Conservation (phyloP, 805 yeast genomes). For the Saturnispora diversa region DNA sequence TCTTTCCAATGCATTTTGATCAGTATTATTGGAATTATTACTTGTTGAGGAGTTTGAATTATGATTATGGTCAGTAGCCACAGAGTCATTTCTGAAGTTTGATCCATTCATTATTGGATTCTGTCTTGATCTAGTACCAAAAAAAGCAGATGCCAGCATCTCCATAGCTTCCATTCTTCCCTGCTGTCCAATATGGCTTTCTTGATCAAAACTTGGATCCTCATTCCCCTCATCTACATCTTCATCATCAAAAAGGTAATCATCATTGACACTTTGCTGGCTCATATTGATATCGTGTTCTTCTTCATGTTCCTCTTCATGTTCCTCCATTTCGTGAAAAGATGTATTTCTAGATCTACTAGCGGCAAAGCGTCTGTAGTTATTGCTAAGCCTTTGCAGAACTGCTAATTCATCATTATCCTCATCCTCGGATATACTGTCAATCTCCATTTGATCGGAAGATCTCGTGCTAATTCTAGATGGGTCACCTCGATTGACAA, state of each 20-base stretch:
- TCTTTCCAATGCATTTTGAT: slow-evolving; percentile 14
- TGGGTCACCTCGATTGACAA: too few relatives aligned
- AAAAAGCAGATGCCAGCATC: slow-evolving; percentile 13
- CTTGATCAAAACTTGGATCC: too few relatives aligned
- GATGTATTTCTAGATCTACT: slow-evolving; percentile 12
- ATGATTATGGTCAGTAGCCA: not conserved
- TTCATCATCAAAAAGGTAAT: slow-evolving; percentile 6
- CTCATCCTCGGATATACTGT: not conserved
- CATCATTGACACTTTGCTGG: slow-evolving; percentile 18
- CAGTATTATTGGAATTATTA: not conserved
- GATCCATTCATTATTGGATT: too few relatives aligned
- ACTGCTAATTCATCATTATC: slow-evolving; percentile 24
- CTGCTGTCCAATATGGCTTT: slow-evolving; percentile 20
- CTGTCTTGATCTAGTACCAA: not conserved
- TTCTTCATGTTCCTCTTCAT: slow-evolving; percentile 9
- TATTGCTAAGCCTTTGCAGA: slow-evolving; percentile 34
- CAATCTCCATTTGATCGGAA: not conserved
- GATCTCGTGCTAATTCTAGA: too few relatives aligned
- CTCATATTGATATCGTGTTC: slow-evolving; percentile 15
- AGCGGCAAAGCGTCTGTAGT: slow-evolving; percentile 30
- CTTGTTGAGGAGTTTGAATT: not conserved
- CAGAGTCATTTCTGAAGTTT: not conserved
- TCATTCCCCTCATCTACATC: slow-evolving; percentile 16
- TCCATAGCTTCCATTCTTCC: slow-evolving; percentile 14
- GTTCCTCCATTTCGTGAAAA: slow-evolving; percentile 19